Percentiles rank a stretch among this genome's conserved stretches.
Conservation (phyloP, 2,329 filamentous ascomycete genomes). For the Fusarium chlamydosporum region DNA sequence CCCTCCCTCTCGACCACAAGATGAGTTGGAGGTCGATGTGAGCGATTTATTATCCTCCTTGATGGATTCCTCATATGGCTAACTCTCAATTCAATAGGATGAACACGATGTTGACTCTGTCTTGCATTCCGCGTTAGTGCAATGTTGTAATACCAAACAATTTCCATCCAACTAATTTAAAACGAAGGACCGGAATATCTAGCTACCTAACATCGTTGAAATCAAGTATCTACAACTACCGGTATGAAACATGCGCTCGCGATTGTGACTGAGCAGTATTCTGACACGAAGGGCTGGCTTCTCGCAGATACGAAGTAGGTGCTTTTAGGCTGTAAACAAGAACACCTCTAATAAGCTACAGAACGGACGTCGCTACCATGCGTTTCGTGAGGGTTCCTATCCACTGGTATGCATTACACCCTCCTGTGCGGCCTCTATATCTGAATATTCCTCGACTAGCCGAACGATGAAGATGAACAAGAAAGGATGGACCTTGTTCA, state of each 20-base stretch:
- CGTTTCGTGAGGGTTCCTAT: conserved; percentile 36
- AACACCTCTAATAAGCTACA: background rate
- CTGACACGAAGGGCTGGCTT: background rate
- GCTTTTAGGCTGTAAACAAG: too few relatives aligned
- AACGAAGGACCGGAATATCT: background rate
- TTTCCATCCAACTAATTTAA: background rate
- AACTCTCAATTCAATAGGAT: background rate
- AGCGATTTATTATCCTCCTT: background rate
- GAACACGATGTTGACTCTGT: conserved; percentile 1
- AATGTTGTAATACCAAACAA: fast-evolving
- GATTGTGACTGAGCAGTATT: fast-evolving
- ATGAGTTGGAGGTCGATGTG: conserved; percentile 11
- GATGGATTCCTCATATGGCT: fast-evolving
- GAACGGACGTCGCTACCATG: conserved; percentile 39
- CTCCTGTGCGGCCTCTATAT: fast-evolving
- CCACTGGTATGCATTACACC: background rate
- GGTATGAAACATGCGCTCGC: background rate
- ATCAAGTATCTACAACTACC: conserved; percentile 32
- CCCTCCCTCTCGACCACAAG: background rate
- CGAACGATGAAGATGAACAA: conserved; percentile 35
- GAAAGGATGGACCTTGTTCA: conserved; percentile 39
- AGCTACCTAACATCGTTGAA: conserved; percentile 35
- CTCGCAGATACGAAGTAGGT: conserved; percentile 29
- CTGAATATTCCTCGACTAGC: background rate
- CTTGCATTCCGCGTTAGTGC: conserved; percentile 5